These are phyloP conservation scores for Tagetes patula DNA, from an alignment of 129 eudicot species.

Conservation along the genomic window DNA sequence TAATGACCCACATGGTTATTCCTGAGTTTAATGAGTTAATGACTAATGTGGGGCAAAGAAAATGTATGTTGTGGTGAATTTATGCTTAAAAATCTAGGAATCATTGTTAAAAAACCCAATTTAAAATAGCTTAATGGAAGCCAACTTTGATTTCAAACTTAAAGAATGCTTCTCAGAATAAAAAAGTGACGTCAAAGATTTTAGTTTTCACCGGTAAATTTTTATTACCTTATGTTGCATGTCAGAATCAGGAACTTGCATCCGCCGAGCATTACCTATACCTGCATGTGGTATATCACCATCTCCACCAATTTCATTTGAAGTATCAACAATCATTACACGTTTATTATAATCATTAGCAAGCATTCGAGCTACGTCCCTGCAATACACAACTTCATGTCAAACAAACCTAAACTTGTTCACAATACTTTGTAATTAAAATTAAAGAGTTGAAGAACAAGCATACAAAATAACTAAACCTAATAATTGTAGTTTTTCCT, in stretches of 20 bases:
- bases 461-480: conserved; percentile 43
- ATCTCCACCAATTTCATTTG: conserved; percentile 98
- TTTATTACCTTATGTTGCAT: conserved; percentile 75
- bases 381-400: conserved; percentile 28
- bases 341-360: conserved; percentile 85
- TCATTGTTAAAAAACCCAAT: not conserved
- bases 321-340: conserved; percentile 97
- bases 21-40: not conserved
- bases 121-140: not conserved
- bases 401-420: not conserved
- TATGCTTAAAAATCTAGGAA: too few species aligned
- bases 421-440: not conserved
- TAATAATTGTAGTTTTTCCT: conserved; percentile 91
- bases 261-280: conserved; percentile 88
- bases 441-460: not conserved
- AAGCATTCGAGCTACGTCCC: conserved; percentile 98
- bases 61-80: not conserved
- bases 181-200: not conserved
- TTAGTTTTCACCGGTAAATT: not conserved
- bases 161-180: not conserved
- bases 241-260: conserved; percentile 93
- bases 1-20: not conserved
- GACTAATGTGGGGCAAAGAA: not conserved
- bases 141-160: not conserved
- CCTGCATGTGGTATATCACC: conserved; percentile 98